Percentiles rank a stretch among this genome's conserved stretches.
Conservation (phyloP, 805 yeast species). For the Tetrapisispora arboricola region DNA sequence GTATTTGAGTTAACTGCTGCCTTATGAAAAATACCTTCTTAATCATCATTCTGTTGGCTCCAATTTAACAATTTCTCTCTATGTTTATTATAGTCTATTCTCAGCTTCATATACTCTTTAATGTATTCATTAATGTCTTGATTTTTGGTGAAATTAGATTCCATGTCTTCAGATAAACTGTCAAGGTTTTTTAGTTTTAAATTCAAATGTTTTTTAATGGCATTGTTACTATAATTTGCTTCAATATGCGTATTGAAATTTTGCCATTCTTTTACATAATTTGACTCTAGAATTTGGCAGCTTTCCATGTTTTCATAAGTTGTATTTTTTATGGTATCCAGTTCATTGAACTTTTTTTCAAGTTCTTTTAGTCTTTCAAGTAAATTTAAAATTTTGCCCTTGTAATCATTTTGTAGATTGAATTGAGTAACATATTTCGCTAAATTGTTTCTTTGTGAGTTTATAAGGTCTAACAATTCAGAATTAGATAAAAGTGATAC, state of each 20-base stretch:
- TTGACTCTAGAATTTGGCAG: conserved; percentile 21
- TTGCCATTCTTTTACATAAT: conserved; percentile 30
- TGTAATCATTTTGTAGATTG: conserved; percentile 11
- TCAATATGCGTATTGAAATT: conserved; percentile 29
- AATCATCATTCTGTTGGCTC: conserved; percentile 16
- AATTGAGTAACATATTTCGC: conserved; percentile 17
- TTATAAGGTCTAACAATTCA: conserved; percentile 16
- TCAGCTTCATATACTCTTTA: conserved; percentile 30
- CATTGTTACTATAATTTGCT: conserved; percentile 31
- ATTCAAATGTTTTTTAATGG: conserved; percentile 26
- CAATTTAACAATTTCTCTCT: conserved; percentile 41
- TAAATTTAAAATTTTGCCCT: conserved; percentile 5
- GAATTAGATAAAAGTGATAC: conserved; percentile 15
- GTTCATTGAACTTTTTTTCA: conserved; percentile 13
- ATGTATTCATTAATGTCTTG: conserved; percentile 33
- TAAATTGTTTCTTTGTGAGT: conserved; percentile 12
- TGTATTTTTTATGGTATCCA: conserved; percentile 18
- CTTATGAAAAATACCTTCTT: too few relatives aligned
- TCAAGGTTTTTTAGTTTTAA: conserved; percentile 26
- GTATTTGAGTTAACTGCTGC: too few relatives aligned
- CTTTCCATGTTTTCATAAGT: conserved; percentile 21
- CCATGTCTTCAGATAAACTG: conserved; percentile 11
- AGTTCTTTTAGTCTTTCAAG: conserved; percentile 14
- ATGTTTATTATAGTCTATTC: conserved; percentile 36
- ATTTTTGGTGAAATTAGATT: conserved; percentile 7